phyloP scores from a whole-genome alignment of 805 yeast genomes.

The Saccharomycopsis javanensis region DNA sequence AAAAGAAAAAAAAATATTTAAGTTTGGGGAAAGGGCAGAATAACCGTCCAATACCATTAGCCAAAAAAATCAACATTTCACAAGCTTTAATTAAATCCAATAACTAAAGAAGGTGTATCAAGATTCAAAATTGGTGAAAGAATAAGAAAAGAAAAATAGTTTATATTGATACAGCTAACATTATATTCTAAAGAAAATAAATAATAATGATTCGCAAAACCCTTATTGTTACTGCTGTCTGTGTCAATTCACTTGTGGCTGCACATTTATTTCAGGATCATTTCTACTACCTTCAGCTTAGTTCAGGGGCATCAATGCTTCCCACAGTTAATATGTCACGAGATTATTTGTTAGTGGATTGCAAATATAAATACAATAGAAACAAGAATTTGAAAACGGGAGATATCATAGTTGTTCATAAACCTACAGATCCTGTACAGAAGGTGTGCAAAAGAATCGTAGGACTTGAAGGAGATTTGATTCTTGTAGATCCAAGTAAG shows the following conservation, averaged over 20 bases:
- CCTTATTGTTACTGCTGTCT: not conserved
- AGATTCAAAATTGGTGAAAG: too few relatives aligned
- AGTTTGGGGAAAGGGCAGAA: not conserved
- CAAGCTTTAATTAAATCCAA: too few relatives aligned
- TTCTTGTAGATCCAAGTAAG: slow-evolving; percentile 71
- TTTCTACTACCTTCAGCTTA: slow-evolving; percentile 66
- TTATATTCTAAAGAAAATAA: not conserved
- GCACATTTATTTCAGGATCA: slow-evolving; percentile 57
- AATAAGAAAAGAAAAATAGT: too few relatives aligned
- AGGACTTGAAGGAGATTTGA: slow-evolving; percentile 91
- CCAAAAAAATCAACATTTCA: too few relatives aligned
- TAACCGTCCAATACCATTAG: too few relatives aligned
- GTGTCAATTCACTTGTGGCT: slow-evolving; percentile 26
- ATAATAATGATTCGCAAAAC: not conserved
- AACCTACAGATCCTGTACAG: slow-evolving; percentile 81
- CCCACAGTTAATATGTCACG: slow-evolving; percentile 71
- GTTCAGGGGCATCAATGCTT: slow-evolving; percentile 91
- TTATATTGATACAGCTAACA: too few relatives aligned
- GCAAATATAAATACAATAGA: slow-evolving; percentile 35
- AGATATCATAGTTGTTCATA: slow-evolving; percentile 76
- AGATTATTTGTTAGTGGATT: slow-evolving; percentile 74
- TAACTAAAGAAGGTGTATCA: too few relatives aligned
- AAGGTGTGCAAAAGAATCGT: slow-evolving; percentile 88
- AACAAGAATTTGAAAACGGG: slow-evolving; percentile 71
- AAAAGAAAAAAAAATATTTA: not conserved